phyloP scores from a whole-genome alignment of 345 rosid species.

The thale cress (Arabidopsis thaliana) region TAIR10.1 NC_003074.8:22524501-22525000 shows the following conservation, averaged over 20 bases:
- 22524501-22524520: conserved; percentile 79
- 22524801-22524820: not conserved
- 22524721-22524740: not conserved
- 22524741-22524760: conserved; percentile 1
- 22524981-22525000: conserved; percentile 84
- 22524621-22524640: not conserved
- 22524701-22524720: not conserved
- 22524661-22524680: conserved; percentile 11
- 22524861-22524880: not conserved
- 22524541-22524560: not conserved
- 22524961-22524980: conserved; percentile 94
- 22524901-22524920: not conserved
- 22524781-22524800: conserved; percentile 4
- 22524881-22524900: not conserved
- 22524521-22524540: conserved; percentile 66
- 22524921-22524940: conserved; percentile 3
- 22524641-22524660: not conserved
- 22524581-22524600: not conserved
- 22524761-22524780: conserved; percentile 11
- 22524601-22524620: conserved; percentile 8
- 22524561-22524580: no score
- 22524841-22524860: not conserved
- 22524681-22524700: no score
- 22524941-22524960: conserved; percentile 13
- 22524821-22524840: not conserved